phyloP scores from a whole-genome alignment of 495 filamentous ascomycete species.

The Podospora appendiculata region DNA sequence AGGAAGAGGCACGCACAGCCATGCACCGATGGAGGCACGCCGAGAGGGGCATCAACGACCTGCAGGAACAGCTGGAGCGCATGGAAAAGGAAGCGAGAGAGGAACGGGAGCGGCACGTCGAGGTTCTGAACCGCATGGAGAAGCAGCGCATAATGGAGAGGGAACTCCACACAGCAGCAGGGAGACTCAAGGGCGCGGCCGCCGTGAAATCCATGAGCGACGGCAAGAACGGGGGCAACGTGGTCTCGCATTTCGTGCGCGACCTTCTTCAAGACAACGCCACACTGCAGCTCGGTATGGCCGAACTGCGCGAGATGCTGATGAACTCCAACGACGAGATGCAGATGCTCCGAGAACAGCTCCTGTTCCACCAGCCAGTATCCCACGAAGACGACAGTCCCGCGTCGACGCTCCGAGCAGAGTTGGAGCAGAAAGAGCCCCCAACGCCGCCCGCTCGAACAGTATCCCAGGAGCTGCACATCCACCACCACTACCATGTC shows the following conservation, averaged over 20 bases:
- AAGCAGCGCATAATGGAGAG: constrained; percentile 66
- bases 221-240: constrained; percentile 40
- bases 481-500: constrained; percentile 88
- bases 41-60: constrained; percentile 59
- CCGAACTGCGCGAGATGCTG: constrained; percentile 86
- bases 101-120: constrained; percentile 74
- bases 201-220: constrained; percentile 53
- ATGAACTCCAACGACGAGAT: constrained; percentile 92
- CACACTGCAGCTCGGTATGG: constrained; percentile 80
- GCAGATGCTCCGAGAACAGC: constrained; percentile 72
- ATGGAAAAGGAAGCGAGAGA: constrained; percentile 81
- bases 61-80: constrained; percentile 80
- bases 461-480: constrained; percentile 71
- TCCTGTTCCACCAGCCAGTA: constrained; percentile 70
- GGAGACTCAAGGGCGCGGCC: constrained; percentile 70
- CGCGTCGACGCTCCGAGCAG: constrained; percentile 55
- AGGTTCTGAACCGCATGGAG: constrained; percentile 73
- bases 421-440: constrained; percentile 52
- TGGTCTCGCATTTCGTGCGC: constrained; percentile 88
- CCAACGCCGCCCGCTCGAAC: constrained; percentile 17
- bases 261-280: constrained; percentile 95
- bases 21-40: constrained; percentile 76
- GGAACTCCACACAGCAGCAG: constrained; percentile 68
- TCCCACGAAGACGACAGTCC: constrained; percentile 25
- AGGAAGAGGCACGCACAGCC: constrained; percentile 66